Percentiles rank a stretch among this genome's conserved stretches.
Conservation (phyloP, 1,284 basidiomycete genomes). For the Tetrapyrgos nigripes region DNA sequence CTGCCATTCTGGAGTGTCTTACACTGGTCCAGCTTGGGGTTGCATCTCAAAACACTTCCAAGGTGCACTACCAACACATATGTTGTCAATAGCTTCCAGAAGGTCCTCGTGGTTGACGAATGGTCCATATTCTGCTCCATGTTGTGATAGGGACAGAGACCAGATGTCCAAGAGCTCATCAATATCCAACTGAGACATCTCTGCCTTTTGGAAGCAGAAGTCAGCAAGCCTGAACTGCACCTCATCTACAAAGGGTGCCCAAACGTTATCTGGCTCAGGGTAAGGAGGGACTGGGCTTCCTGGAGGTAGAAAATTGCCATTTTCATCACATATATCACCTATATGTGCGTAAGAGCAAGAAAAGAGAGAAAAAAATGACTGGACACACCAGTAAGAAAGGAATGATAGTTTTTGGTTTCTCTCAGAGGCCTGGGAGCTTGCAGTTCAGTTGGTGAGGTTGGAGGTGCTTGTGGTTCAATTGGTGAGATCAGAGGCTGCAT, state of each 20-base stretch:
- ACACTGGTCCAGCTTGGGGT: conserved; percentile 26
- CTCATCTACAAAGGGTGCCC: conserved; percentile 10
- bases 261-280: background rate
- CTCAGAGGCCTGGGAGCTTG: no score
- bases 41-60: conserved; percentile 27
- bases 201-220: conserved; percentile 15
- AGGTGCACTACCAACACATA: conserved; percentile 27
- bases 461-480: no score
- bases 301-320: background rate
- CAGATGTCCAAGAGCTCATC: conserved; percentile 18
- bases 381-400: background rate
- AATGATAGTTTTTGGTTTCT: no score
- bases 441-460: background rate
- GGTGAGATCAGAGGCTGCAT: no score
- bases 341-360: background rate
- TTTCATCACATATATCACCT: background rate
- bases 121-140: conserved; percentile 17
- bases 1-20: conserved; percentile 27
- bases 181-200: conserved; percentile 17
- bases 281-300: background rate
- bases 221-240: conserved; percentile 12
- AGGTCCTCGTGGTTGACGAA: conserved; percentile 28
- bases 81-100: conserved; percentile 32
- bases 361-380: background rate
- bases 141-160: background rate